phyloP scores from a whole-genome alignment of 2,329 filamentous ascomycete genomes.

The Fusarium falciforme region DNA sequence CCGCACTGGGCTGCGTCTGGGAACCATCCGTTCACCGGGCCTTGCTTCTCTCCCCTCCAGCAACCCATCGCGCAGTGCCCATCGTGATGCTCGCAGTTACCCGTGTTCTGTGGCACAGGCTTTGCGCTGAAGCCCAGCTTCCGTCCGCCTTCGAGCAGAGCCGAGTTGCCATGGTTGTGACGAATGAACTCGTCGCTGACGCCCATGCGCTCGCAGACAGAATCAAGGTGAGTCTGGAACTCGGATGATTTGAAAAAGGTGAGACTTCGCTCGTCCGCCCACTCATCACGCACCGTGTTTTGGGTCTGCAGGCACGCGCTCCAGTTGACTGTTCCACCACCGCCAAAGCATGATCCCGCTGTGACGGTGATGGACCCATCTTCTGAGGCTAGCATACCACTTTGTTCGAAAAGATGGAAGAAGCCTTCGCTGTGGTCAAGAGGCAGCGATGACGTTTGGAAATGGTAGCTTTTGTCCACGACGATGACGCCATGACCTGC shows the following conservation, averaged over 20 bases:
- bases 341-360: background rate
- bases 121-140: background rate
- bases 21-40: background rate
- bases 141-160: background rate
- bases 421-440: background rate
- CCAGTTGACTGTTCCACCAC: background rate
- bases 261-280: background rate
- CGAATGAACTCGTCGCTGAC: background rate
- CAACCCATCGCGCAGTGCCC: background rate
- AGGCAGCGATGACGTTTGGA: background rate
- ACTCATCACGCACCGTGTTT: background rate
- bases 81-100: background rate
- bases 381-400: background rate
- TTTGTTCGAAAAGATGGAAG: background rate
- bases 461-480: background rate
- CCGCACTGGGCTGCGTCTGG: background rate
- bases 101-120: background rate
- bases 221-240: background rate
- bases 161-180: background rate
- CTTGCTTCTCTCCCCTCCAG: background rate
- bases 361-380: background rate
- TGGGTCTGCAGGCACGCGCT: background rate
- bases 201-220: background rate
- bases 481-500: background rate
- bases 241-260: background rate